Base-by-base conservation (phyloP, 179 eudicot species). In the Silene noctiflora region DNA sequence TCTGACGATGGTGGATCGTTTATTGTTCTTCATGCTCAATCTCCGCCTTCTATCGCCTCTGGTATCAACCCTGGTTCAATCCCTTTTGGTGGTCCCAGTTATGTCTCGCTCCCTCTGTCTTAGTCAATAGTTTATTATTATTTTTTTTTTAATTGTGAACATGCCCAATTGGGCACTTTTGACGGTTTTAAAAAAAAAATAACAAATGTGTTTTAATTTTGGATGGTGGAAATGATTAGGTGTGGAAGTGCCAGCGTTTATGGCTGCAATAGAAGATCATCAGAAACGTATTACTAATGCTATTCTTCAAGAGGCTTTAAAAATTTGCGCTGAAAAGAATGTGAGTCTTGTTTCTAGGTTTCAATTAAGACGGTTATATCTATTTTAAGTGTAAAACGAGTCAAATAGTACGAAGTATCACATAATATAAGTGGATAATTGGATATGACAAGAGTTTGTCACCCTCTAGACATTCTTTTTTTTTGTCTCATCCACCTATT, bases 1-100 rank as follows among this genome's bases (percentile, higher is more conserved):
- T 17, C 85, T 19, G 80, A 82, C 2, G 77, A 84, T 27, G 82
- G 82, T 8, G 89, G 93, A 24, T 84, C 86, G 6, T 76, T 92
- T n/a, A 53, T 89, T 20, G 55, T 91, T 14, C 86, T 92, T 20
- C 92, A 92, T 66, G 87, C 91, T 51, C 97, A 92, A 76, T 85
- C 96, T 21, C 92, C 93, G 39, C 92, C 97, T 24, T 85, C 93
- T 12, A 86, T 92, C 73, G 87, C 97, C 59, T 61, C 80, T 22
- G 91, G 97, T 20, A 76, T 91, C 75, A 92, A 81, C 58, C 97
- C 97, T 22, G 96, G 92, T 2, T 82, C 88, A 2, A 89, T 92
- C 46, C 97, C 97, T 61, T 92, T 92, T 42, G 97, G 96, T 14
- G 97, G 97, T 51, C 97, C 97, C 80, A 92, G 97, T 92, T 86